Evolutionary conservation across 2,329 filamentous ascomycete genomes (phyloP).

Genomic region (Anthostomella pinea): DNA sequence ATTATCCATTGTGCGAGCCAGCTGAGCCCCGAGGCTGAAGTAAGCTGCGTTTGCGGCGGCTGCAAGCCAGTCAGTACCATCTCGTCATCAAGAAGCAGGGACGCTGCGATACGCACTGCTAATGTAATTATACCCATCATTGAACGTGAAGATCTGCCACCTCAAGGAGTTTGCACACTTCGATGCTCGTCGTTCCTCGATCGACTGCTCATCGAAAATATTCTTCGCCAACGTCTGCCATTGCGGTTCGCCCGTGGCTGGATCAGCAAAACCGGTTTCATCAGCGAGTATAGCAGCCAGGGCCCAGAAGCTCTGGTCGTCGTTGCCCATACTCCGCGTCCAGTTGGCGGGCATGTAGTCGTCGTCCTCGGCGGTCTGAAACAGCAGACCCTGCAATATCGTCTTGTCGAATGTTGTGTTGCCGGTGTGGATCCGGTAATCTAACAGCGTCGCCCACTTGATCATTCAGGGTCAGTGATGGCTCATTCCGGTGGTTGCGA

Average conservation of each 20-base stretch:
- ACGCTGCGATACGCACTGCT: conserved; percentile 34
- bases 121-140: conserved; percentile 48
- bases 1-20: conserved; percentile 61
- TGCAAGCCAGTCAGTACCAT: conserved; percentile 4
- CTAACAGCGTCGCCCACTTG: conserved; percentile 50
- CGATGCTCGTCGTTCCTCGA: conserved; percentile 43
- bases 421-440: conserved; percentile 52
- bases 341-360: conserved; percentile 44
- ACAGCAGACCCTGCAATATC: conserved; percentile 41
- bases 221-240: conserved; percentile 62
- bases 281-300: conserved; percentile 60
- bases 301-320: conserved; percentile 61
- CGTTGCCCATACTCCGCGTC: conserved; percentile 40
- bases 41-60: conserved; percentile 42
- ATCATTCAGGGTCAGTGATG: too few relatives aligned
- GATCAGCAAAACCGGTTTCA: conserved; percentile 56
- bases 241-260: conserved; percentile 41
- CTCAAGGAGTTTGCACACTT: conserved; percentile 58
- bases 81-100: not conserved
- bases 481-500: too few relatives aligned
- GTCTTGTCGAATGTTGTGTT: conserved; percentile 47
- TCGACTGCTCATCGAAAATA: conserved; percentile 59
- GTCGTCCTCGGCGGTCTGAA: conserved; percentile 40
- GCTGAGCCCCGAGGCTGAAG: conserved; percentile 50
- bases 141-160: conserved; percentile 62